Evolutionary conservation across 768 basidiomycete genomes (phyloP), one percentile per base, ranked within the genome.

Genomic region (Trametes sanguinea): DNA sequence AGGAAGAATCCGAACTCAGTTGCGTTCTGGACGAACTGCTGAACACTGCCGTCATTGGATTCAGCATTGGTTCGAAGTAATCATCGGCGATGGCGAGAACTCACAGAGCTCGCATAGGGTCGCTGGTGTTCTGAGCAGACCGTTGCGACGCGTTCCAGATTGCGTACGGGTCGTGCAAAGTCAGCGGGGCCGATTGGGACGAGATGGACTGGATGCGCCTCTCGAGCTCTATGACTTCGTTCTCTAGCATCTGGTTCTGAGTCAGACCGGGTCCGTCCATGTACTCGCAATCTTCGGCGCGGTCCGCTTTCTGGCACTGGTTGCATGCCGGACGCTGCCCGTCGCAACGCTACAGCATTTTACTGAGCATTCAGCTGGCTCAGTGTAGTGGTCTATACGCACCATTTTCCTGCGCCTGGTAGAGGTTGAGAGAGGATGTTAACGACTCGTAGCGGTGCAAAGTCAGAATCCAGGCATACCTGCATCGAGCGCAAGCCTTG

Each of bases 211-310:
- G 65, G n/a, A 90, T 75, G 42, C 87, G 80, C 43, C 83, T 79
- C 70, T 82, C 81, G 39, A 89, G 74, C 33, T 82, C 76, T 0
- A 78, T 74, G 27, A 89, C 76, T 1, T 84, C 81, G 40, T 87
- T 85, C 69, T 88, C 86, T 17, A 90, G 72, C 4, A 78, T 76
- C 67, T 86, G 79, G 3, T 83, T 88, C 57, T 82, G 76, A 17
- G 88, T 84, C 60, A 85, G 81, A 45, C 81, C 81, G 35, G 79
- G 81, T 6, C 83, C 85, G 67, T 89, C 88, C 6, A 83, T 78
- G 71, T 89, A 90, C 73, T 90, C 88, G 71, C 89, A 90, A 33
- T 85, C 85, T 53, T 86, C 87, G 30, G 79, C 79, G 60, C 86
- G 83, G 40, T 85, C 83, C 29, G 84, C 81, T 7, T 78, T 75